These are phyloP conservation scores for Leccinum fallax DNA, from an alignment of 1,284 basidiomycete genomes.

Conservation along the genomic window DNA sequence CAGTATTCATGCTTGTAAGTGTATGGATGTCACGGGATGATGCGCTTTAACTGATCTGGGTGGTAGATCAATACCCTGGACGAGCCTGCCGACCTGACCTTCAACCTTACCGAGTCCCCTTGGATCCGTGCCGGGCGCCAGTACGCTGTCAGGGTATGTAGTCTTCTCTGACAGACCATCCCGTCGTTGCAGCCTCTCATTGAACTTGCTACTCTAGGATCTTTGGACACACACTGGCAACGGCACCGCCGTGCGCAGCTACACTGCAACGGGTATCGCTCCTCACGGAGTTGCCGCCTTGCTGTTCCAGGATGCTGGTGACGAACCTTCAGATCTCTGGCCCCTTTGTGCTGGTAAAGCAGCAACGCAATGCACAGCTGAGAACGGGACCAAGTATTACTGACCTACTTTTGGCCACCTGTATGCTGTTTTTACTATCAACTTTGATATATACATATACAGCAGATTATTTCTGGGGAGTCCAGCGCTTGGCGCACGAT, in stretches of 20 bases:
- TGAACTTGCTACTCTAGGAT: conserved; percentile 45
- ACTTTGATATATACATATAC: background rate
- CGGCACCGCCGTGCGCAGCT: conserved; percentile 63
- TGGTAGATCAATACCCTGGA: conserved; percentile 53
- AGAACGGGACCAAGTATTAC: conserved; percentile 32
- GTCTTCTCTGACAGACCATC: background rate
- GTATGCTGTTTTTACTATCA: background rate
- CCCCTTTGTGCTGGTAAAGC: conserved; percentile 44
- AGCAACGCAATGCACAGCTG: conserved; percentile 28
- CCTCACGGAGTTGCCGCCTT: conserved; percentile 68
- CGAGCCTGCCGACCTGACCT: conserved; percentile 55
- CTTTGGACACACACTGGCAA: conserved; percentile 70
- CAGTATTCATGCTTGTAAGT: conserved; percentile 57
- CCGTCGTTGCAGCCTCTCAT: background rate
- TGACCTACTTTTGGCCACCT: background rate
- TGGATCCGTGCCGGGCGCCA: conserved; percentile 68
- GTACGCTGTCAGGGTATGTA: conserved; percentile 56
- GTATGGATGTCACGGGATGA: background rate
- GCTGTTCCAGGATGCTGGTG: conserved; percentile 62
- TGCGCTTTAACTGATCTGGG: background rate
- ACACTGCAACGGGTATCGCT: conserved; percentile 56
- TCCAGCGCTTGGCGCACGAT: background rate
- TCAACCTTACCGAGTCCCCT: conserved; percentile 67
- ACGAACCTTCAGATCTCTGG: conserved; percentile 57
- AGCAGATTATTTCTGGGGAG: background rate